These are phyloP conservation scores for Ogataea henricii DNA, from an alignment of 805 yeast species.

Conservation along the genomic window DNA sequence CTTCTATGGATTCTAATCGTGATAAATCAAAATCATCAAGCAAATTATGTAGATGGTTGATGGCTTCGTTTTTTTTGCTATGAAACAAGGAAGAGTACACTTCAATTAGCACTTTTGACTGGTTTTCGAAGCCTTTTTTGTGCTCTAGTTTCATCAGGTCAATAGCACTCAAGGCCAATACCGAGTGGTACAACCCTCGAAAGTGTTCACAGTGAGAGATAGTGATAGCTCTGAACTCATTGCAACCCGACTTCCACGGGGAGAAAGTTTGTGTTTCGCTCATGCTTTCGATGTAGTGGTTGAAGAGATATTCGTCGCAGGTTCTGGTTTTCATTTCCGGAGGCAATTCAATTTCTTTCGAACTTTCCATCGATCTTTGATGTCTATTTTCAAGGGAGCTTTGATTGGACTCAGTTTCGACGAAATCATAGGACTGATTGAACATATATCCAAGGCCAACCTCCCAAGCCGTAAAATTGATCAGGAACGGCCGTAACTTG, in stretches of 20 bases:
- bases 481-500: neutral
- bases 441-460: constrained; percentile 13
- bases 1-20: constrained; percentile 27
- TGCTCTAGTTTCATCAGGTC: constrained; percentile 25
- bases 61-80: constrained; percentile 34
- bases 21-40: constrained; percentile 27
- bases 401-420: neutral
- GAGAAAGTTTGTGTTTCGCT: constrained; percentile 29
- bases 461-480: constrained; percentile 21
- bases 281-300: constrained; percentile 24
- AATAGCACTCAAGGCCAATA: constrained; percentile 29
- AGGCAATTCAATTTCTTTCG: neutral
- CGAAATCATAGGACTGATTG: neutral
- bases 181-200: constrained; percentile 27
- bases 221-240: constrained; percentile 30
- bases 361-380: no score
- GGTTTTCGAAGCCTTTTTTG: neutral
- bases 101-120: constrained; percentile 3
- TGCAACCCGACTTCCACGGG: constrained; percentile 10
- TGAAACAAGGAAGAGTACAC: constrained; percentile 14
- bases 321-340: neutral
- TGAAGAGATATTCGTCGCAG: constrained; percentile 21
- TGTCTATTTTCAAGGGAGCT: no score
- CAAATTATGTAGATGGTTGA: constrained; percentile 31
- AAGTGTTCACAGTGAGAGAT: constrained; percentile 29